Base-by-base conservation (phyloP, 192 early-diverging fungal species). In the Spizellomyces sp. region DNA sequence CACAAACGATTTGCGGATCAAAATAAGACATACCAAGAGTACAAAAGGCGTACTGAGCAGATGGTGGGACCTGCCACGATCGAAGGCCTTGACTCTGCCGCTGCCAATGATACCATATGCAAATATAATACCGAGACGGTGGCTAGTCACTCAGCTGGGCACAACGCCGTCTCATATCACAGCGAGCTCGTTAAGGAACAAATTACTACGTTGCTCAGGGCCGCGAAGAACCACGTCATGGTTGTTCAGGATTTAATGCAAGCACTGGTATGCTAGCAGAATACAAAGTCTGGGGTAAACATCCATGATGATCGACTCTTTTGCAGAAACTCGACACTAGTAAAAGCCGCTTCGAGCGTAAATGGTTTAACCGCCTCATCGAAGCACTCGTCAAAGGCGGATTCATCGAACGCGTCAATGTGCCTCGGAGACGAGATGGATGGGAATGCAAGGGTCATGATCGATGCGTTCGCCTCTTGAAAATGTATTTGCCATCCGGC, bases 321-420 rank as follows among this genome's bases (percentile, higher is more conserved):
- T 36, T 36, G 27, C 27, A 36, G 27, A 56, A 56, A 48, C 15
- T 71, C 43, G 52, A 36, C 17, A 15, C 46, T 43, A 9, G 22
- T 56, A 22, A 56, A 56, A 19, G n/a, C 54, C 54, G 54, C 54
- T n/a, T 22, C 0, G n/a, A 56, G 54, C n/a, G 54, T 19, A 56
- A 56, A 22, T 89, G 83, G 84, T 89, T 89, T 71, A 89, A 88
- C 70, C 70, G 84, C 8, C 81, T 81, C 9, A 62, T 89, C 8
- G 81, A 78, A 8, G 60, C 71, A 4, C 66, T 90, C 10, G 57
- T 66, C 27, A 76, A 82, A 12, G 71, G 77, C 48, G 84, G 84
- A 12, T 86, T 79, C 59, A 77, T 90, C 48, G 82, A 86, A 46
- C 81, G 80, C 10, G 77, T 82, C 9, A 70, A 75, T 15, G 79